These are phyloP conservation scores for Knufia petricola DNA, from an alignment of 2,329 filamentous ascomycete species.

Conservation along the genomic window DNA sequence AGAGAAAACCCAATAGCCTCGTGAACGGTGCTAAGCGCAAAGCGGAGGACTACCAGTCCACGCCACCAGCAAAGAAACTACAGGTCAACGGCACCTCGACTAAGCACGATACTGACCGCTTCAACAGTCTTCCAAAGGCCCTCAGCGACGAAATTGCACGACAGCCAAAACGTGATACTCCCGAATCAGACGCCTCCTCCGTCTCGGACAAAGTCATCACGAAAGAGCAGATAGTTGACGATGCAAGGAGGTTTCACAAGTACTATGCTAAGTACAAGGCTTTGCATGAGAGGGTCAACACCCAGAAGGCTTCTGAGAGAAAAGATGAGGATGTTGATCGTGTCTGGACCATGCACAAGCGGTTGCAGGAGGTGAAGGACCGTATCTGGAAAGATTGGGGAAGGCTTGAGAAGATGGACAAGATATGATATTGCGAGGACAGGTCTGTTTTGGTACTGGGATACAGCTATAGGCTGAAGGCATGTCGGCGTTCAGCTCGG, in stretches of 20 bases:
- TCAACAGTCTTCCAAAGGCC: slow-evolving; percentile 26
- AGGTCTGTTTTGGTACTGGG: no score
- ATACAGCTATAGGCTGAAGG: no score
- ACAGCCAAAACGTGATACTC: slow-evolving; percentile 9
- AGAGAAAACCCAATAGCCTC: slow-evolving; percentile 15
- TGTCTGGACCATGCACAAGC: slow-evolving; percentile 34
- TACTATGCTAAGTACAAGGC: slow-evolving; percentile 50
- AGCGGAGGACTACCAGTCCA: slow-evolving; percentile 26
- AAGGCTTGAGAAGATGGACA: slow-evolving; percentile 8
- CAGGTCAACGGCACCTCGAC: slow-evolving; percentile 33
- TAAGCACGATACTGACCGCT: slow-evolving; percentile 31
- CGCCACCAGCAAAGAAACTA: slow-evolving; percentile 25
- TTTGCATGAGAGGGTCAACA: slow-evolving; percentile 41
- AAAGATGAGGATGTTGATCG: slow-evolving; percentile 40
- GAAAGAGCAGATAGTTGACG: slow-evolving; percentile 29
- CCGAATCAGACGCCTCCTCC: slow-evolving; percentile 17
- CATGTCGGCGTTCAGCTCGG: neutral
- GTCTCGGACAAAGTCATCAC: slow-evolving; percentile 29
- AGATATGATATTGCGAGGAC: neutral
- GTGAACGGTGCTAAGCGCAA: slow-evolving; percentile 30
- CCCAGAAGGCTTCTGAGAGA: slow-evolving; percentile 34
- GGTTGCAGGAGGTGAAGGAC: slow-evolving; percentile 23
- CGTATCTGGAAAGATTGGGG: slow-evolving; percentile 24
- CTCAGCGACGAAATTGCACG: slow-evolving; percentile 6
- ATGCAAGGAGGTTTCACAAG: slow-evolving; percentile 44